Conservation (phyloP, 352 stramenopile species). For the Globisporangium irregulare region DNA sequence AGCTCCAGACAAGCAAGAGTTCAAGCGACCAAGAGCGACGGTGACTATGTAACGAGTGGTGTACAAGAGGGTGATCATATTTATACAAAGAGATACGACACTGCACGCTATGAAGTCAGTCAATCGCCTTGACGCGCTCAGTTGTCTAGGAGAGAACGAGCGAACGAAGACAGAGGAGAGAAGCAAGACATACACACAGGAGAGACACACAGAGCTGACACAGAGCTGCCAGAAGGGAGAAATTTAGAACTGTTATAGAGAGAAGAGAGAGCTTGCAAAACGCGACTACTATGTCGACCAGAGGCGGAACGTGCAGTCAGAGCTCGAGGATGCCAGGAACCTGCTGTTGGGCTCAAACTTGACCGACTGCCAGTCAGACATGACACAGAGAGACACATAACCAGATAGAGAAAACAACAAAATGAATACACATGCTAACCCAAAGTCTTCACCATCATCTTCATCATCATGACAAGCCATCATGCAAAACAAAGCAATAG, state of each 20-base stretch:
- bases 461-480: constrained; percentile 16
- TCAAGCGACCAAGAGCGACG: neutral
- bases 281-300: constrained; percentile 56
- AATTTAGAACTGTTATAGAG: constrained; percentile 12
- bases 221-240: constrained; percentile 11
- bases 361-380: constrained; percentile 52
- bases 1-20: neutral
- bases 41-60: neutral
- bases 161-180: constrained; percentile 7
- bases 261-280: constrained; percentile 1
- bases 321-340: constrained; percentile 89
- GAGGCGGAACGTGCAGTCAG: constrained; percentile 92
- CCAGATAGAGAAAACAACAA: constrained; percentile 1
- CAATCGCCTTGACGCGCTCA: neutral
- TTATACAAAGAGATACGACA: constrained; percentile 11
- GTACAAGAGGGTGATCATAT: neutral
- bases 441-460: constrained; percentile 12
- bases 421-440: constrained; percentile 15
- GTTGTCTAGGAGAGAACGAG: neutral
- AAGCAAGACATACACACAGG: neutral
- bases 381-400: neutral
- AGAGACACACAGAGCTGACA: constrained; percentile 1
- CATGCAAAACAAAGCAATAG: constrained; percentile 21
- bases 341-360: constrained; percentile 87
- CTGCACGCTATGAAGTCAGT: neutral